Evolutionary conservation across 1,284 basidiomycete species (phyloP), one percentile per base, ranked within the genome.

Genomic region (Leccinum angustisporum): DNA sequence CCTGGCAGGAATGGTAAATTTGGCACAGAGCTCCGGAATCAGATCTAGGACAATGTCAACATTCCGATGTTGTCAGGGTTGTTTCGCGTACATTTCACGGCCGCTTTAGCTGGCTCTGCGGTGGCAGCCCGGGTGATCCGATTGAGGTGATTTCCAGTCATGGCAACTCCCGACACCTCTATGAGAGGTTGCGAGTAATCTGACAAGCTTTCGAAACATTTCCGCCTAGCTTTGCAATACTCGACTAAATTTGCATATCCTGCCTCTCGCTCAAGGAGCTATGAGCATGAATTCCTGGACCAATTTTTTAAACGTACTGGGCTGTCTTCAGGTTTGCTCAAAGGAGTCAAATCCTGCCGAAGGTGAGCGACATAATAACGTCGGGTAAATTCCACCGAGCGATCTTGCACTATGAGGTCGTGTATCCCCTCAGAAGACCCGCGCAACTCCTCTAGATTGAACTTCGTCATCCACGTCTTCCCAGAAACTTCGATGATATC

Each of bases 1-100:
- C 91, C 88, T 90, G 18, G 89, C 88, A 36, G 91, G 84, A 61
- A 94, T 79, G 4, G 85, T 87, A 68, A 84, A 87, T 70, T 86
- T 89, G 33, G 79, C 80, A 69, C 87, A 90, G 11, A 92, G 77
- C 70, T 93, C 91, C 16, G 91, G 91, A 63, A 93, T 90, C 56
- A 92, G 78, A 71, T 88, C 91, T 91, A 66, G 65, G 62, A 71
- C 63, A 64, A 63, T 65, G 63, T 74, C 61, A 70, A 65, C 62
- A 67, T 68, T 46, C 71, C 69, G 70, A 57, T 50, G 60, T 33
- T 18, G 48, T 65, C 66, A 69, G 63, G 66, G 60, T 50, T 58
- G 54, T 38, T 61, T 54, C 60, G 65, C 74, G 48, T 63, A 80
- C 90, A 88, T 77, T 87, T 90, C 8, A 83, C 79, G 13, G 80